Evolutionary conservation across 768 basidiomycete species (phyloP), one percentile per base, ranked within the genome.

Genomic region (Psilocybe azurescens): DNA sequence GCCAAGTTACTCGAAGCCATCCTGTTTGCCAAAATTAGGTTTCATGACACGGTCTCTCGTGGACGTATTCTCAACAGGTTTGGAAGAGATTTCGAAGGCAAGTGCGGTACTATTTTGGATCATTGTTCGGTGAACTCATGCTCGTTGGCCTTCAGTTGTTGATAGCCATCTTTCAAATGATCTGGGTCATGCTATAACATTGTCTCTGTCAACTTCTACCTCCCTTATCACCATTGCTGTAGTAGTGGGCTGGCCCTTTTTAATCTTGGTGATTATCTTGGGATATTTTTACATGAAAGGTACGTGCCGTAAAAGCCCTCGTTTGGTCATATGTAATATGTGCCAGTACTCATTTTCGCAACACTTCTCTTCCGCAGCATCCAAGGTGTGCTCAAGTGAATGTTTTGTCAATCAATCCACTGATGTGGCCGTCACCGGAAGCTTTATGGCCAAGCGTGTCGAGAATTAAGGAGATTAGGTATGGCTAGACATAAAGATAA

Each of bases 1-100:
- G 39, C 58, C 29, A 33, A 47, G 13, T 39, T 64, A 20, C 32
- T 64, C 46, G 62, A 64, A 32, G 58, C 54, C 1, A 48, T 60
- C 11, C 41, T 64, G 29, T 64, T 64, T 30, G 62, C 62, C 1
- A 44, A 59, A 16, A 56, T 64, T 14, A 59, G 62, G 32, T 64
- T 64, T n/a, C 62, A 64, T 38, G 62, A 64, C 13, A 64, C 58
- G 9, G 53, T 59, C 5, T 64, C 62, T 13, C 52, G 62, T 24
- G 62, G 62, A 3, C 53, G 62, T 30, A 44, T 64, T 1, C 39
- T 64, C n/a, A 64, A 64, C 18, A 44, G 62, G 16, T 64, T 64
- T 20, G 62, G 62, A 13, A 64, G 56, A 30, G 62, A 64, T 16
- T 64, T 64, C 29, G 63, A 64, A 48, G 63, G 63, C 52, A 11